phyloP scores from a whole-genome alignment of 2,329 filamentous ascomycete species.

The Microascus cirrosus region DNA sequence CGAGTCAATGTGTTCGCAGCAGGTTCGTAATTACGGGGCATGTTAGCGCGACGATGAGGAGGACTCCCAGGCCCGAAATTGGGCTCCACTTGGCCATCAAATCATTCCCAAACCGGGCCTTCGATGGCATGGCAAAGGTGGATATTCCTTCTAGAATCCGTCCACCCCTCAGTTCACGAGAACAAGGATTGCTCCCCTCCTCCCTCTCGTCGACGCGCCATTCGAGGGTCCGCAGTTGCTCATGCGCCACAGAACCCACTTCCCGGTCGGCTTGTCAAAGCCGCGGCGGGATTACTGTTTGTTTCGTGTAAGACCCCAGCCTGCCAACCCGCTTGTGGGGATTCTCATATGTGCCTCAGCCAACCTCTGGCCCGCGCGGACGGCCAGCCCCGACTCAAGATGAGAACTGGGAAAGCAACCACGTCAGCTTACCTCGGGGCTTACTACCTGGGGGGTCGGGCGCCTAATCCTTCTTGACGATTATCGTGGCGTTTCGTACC shows the following conservation, averaged over 20 bases:
- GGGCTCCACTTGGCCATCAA: background rate
- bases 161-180: background rate
- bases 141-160: background rate
- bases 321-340: background rate
- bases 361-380: background rate
- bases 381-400: background rate
- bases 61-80: background rate
- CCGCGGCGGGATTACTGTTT: background rate
- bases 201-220: background rate
- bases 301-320: background rate
- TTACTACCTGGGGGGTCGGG: too few relatives aligned
- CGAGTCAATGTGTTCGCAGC: background rate
- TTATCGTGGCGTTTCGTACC: background rate
- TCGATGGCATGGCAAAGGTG: background rate
- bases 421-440: too few relatives aligned
- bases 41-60: background rate
- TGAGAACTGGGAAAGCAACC: too few relatives aligned
- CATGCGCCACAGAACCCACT: too few relatives aligned
- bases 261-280: too few relatives aligned
- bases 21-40: background rate
- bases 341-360: background rate
- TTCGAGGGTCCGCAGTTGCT: too few relatives aligned
- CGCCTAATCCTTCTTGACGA: too few relatives aligned
- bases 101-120: background rate
- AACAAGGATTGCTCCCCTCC: background rate